Evolutionary conservation across 768 basidiomycete genomes (phyloP).

Genomic region (Calocera viscosa): DNA sequence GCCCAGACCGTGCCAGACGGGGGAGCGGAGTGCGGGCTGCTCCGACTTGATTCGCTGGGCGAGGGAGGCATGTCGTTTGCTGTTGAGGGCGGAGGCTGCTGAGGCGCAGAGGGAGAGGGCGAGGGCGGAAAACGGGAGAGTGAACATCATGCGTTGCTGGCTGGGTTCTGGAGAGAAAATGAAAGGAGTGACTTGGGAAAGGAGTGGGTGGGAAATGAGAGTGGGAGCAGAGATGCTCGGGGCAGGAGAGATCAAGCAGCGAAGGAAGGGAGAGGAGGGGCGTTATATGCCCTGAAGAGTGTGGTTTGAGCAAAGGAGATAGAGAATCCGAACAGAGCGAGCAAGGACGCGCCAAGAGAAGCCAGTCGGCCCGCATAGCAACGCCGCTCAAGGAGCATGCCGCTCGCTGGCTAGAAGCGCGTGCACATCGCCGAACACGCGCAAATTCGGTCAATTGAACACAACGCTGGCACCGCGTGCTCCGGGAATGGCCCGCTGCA

Average conservation of each 20-base stretch:
- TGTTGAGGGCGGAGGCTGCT: neutral
- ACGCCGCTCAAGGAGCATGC: too few relatives aligned
- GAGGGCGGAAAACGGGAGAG: neutral
- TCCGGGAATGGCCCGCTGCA: too few relatives aligned
- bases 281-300: too few relatives aligned
- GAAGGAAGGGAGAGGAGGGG: neutral
- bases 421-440: too few relatives aligned
- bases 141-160: neutral
- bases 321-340: too few relatives aligned
- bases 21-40: neutral
- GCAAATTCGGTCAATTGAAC: too few relatives aligned
- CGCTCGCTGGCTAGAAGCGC: too few relatives aligned
- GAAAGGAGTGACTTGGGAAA: neutral
- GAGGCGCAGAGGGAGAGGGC: neutral
- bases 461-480: too few relatives aligned
- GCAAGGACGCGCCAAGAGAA: too few relatives aligned
- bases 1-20: conserved; percentile 3
- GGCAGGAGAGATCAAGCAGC: neutral
- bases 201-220: neutral
- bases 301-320: too few relatives aligned
- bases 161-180: neutral
- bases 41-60: neutral
- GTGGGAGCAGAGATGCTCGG: neutral
- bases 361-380: too few relatives aligned
- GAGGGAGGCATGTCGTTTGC: neutral